phyloP scores from a whole-genome alignment of 179 eudicot species.

The Sideroxylon spinosum region DNA sequence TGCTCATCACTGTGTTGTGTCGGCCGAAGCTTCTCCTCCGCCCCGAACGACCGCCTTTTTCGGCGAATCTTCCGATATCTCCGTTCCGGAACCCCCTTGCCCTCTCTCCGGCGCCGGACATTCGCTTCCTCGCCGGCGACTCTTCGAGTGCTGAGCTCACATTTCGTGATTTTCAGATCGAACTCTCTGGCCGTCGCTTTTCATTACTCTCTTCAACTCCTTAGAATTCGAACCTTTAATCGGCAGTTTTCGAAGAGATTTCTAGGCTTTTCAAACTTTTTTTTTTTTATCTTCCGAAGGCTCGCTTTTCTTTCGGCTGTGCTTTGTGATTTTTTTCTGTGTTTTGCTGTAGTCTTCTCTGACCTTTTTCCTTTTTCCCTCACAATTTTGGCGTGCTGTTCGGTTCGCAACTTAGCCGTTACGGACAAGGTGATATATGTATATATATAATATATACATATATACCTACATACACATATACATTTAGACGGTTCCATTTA shows the following conservation, averaged over 20 bases:
- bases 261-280: neutral
- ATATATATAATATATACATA: neutral
- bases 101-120: neutral
- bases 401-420: slow-evolving; percentile 15
- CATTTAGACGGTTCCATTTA: neutral
- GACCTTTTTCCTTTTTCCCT: too few relatives aligned
- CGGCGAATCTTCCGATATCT: slow-evolving; percentile 10
- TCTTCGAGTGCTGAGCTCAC: neutral
- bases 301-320: neutral
- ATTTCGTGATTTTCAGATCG: neutral
- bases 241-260: neutral
- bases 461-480: neutral
- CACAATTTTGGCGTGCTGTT: neutral
- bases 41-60: neutral
- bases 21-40: slow-evolving; percentile 15
- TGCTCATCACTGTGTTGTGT: slow-evolving; percentile 14
- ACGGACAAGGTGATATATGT: neutral
- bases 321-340: neutral
- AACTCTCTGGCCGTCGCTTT: neutral
- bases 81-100: neutral
- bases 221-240: neutral
- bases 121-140: slow-evolving; percentile 10
- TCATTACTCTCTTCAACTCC: neutral
- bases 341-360: neutral
- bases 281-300: slow-evolving; percentile 2